Percentiles rank a stretch among this genome's conserved stretches.
phyloP scores from a whole-genome alignment of 2,329 filamentous ascomycete genomes.

The Penicillium olsonii region DNA sequence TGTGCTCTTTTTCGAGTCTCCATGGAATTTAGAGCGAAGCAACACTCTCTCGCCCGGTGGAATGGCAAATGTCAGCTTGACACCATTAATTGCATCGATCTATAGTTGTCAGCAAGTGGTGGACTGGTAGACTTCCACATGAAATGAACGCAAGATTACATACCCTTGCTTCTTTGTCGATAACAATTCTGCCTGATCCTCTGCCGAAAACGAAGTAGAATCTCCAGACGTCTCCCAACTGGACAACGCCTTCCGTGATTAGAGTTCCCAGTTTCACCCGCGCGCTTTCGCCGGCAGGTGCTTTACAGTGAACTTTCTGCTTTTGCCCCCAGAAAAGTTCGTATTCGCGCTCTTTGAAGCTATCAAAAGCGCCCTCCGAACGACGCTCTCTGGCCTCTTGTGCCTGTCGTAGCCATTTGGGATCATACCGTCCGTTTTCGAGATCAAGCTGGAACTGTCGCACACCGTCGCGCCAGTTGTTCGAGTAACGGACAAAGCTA shows the following conservation, averaged over 20 bases:
- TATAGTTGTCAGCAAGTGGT: slow-evolving; percentile 13
- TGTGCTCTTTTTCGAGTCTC: not conserved
- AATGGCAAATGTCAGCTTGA: slow-evolving; percentile 39
- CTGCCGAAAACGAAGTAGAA: slow-evolving; percentile 35
- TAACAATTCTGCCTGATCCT: slow-evolving; percentile 26
- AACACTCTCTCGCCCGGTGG: slow-evolving; percentile 42
- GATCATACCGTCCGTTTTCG: slow-evolving; percentile 56
- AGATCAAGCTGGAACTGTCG: slow-evolving; percentile 60
- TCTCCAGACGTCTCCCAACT: slow-evolving; percentile 45
- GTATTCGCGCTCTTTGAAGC: slow-evolving; percentile 56
- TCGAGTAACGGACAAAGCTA: slow-evolving; percentile 46
- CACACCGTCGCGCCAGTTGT: slow-evolving; percentile 55
- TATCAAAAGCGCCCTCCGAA: slow-evolving; percentile 57
- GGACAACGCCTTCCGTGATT: slow-evolving; percentile 38
- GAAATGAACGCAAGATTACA: slow-evolving; percentile 1
- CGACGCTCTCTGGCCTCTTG: slow-evolving; percentile 55
- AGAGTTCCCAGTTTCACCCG: slow-evolving; percentile 42
- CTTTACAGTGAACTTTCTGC: slow-evolving; percentile 36
- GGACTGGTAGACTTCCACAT: not conserved
- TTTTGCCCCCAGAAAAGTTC: slow-evolving; percentile 62
- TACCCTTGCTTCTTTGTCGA: slow-evolving; percentile 49
- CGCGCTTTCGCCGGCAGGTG: slow-evolving; percentile 45
- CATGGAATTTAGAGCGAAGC: slow-evolving; percentile 19
- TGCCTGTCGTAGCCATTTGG: slow-evolving; percentile 59
- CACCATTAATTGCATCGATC: slow-evolving; percentile 38